Base-by-base conservation (phyloP, 257 asterid species). In the Asclepias syriaca region DNA sequence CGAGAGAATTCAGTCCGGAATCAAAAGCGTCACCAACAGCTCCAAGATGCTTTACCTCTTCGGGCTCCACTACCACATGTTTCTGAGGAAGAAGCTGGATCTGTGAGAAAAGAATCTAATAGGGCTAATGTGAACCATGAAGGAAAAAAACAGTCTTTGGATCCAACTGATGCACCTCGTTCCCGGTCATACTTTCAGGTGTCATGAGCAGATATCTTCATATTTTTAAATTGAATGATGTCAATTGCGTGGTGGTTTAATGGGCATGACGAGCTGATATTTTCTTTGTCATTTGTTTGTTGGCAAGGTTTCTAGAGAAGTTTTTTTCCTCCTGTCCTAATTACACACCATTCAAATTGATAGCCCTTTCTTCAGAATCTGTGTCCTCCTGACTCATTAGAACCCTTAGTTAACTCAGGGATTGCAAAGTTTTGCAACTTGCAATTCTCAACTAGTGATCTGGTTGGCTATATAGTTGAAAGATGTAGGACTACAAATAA, bases 121-220 rank as follows among this genome's bases (percentile, higher is more conserved):
- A 79, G 56, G 75, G 56, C 65, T 72, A 72, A 78, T 14, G 80
- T 79, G 43, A 79, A 66, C 59, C 73, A n/a, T 13, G 86, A 75
- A 75, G 84, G 78, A 75, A 57, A 71, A 21, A 87, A 79, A 56
- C 79, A 70, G 77, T 68, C 89, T 71, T 70, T 85, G 18, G 85
- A 87, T 72, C 83, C 83, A 24, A 45, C 80, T 40, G 89, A 77
- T 80, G 66, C 72, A 19, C 93, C 90, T 55, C 86, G 77, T 70
- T 50, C 92, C 29, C 84, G 77, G 6, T 75, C 90, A 29, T 86
- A 75, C 81, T 90, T 81, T 83, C 90, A 90, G 96, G 98, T 87
- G 65, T 69, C 51, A 2, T 77, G 43, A 65, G 66, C 48, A 61
- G 8, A 66, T 53, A 13, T 51, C 24, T 21, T 57, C 27, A 14